These are phyloP conservation scores for Sparassis latifolia DNA, from an alignment of 1,284 basidiomycete species.

Conservation along the genomic window DNA sequence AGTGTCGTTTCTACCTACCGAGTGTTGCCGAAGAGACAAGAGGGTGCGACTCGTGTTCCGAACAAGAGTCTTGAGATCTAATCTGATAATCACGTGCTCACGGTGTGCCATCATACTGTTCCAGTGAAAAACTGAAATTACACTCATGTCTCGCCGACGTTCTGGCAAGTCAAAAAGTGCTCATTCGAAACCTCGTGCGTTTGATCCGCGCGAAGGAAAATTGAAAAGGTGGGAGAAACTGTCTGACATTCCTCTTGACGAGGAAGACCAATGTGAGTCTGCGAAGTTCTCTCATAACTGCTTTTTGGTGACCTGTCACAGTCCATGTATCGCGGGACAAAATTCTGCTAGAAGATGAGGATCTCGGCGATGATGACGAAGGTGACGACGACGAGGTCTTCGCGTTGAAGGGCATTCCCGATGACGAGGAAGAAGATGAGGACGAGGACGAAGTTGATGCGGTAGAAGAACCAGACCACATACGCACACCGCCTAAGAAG, in stretches of 20 bases:
- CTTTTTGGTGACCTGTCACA: conserved; percentile 18
- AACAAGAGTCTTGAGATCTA: no score
- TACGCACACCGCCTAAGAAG: conserved; percentile 32
- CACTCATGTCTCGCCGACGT: no score
- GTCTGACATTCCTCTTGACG: conserved; percentile 66
- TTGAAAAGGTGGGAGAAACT: conserved; percentile 58
- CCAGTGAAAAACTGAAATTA: no score
- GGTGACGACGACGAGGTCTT: conserved; percentile 72
- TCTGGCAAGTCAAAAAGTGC: no score
- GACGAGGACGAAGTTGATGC: conserved; percentile 38
- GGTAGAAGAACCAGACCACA: conserved; percentile 32
- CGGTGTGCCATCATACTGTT: no score
- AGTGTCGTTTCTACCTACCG: no score
- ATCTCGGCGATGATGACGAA: conserved; percentile 32
- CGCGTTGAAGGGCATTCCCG: conserved; percentile 44
- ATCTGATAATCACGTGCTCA: no score
- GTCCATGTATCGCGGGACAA: conserved; percentile 71
- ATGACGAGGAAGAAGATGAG: conserved; percentile 38
- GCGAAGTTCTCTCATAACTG: background rate
- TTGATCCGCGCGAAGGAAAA: conserved; percentile 43
- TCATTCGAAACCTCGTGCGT: conserved; percentile 34
- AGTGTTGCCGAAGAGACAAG: no score
- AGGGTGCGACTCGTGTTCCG: no score
- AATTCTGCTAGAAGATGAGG: conserved; percentile 65
- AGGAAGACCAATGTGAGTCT: conserved; percentile 67